These are phyloP conservation scores for Neoboletus magnificus DNA, from an alignment of 768 basidiomycete genomes.

Conservation along the genomic window DNA sequence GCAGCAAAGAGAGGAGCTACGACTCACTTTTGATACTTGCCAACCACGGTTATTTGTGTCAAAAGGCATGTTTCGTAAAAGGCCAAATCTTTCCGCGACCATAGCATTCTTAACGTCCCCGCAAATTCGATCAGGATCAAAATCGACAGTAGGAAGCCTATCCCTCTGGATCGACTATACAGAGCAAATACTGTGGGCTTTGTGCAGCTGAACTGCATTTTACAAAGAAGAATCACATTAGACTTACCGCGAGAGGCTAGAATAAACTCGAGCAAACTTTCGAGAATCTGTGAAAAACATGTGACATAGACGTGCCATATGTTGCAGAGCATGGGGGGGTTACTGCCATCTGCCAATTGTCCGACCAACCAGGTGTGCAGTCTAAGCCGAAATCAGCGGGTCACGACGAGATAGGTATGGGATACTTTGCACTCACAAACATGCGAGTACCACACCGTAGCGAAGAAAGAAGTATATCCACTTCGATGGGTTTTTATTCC, in stretches of 20 bases:
- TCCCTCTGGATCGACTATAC: slow-evolving; percentile 10
- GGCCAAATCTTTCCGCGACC: neutral
- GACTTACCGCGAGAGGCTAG: slow-evolving; percentile 15
- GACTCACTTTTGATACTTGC: slow-evolving; percentile 7
- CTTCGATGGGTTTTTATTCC: slow-evolving; percentile 20
- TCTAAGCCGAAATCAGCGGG: neutral
- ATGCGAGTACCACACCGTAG: too few species aligned
- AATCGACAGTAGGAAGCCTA: slow-evolving; percentile 5
- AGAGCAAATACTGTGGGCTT: slow-evolving; percentile 1
- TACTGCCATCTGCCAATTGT: slow-evolving; percentile 2
- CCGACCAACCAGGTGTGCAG: slow-evolving; percentile 8
- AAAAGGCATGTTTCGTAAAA: slow-evolving; percentile 14
- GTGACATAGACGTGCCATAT: neutral
- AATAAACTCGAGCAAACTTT: slow-evolving; percentile 13
- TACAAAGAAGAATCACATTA: neutral
- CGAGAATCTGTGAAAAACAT: neutral
- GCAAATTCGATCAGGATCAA: slow-evolving; percentile 6
- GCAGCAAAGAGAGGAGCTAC: neutral
- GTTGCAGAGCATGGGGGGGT: too few species aligned
- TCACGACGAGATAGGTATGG: too few species aligned
- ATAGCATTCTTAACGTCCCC: neutral
- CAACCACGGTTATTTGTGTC: neutral
- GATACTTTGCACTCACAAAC: too few species aligned
- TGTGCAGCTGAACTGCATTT: neutral
- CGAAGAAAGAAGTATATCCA: slow-evolving; percentile 15